Evolutionary conservation across 148 eudicot species (phyloP).

Genomic region (Chenopodium quinoa): DNA sequence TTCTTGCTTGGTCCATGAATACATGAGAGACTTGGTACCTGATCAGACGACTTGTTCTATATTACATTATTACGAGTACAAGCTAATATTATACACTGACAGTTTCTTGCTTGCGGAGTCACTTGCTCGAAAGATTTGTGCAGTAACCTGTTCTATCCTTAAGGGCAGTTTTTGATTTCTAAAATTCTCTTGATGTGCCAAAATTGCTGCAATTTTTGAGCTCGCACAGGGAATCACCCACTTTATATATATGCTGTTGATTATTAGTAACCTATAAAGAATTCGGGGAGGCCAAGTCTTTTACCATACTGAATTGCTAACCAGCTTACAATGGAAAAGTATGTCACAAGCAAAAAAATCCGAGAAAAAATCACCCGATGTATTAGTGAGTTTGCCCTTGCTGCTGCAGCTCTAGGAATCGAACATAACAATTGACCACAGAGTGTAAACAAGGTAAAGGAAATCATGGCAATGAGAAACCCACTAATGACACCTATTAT

Average conservation of each 20-base stretch:
- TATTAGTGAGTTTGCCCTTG: constrained; percentile 23
- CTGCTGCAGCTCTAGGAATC: constrained; percentile 29
- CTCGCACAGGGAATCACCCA: neutral
- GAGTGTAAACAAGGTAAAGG: constrained; percentile 42
- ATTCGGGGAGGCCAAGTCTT: constrained; percentile 58
- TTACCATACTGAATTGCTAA: constrained; percentile 62
- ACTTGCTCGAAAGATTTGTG: neutral
- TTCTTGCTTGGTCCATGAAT: neutral
- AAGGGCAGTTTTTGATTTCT: neutral
- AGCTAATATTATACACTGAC: no score
- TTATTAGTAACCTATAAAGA: constrained; percentile 34
- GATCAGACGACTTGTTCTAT: neutral
- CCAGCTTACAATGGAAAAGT: constrained; percentile 80
- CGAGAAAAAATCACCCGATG: constrained; percentile 44
- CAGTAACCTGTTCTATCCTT: no score
- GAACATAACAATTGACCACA: constrained; percentile 32
- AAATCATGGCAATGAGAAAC: constrained; percentile 50
- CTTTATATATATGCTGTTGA: constrained; percentile 14
- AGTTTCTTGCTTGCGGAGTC: neutral
- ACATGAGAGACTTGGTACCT: neutral
- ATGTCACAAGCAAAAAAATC: constrained; percentile 57
- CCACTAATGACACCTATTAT: constrained; percentile 62
- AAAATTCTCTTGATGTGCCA: neutral
- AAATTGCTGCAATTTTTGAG: neutral
- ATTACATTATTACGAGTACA: no score